A percentile compares a stretch with the other conserved stretches of the same genome.
phyloP scores from a whole-genome alignment of 805 yeast genomes.

The Sungouiozyma ichnusensis region DNA sequence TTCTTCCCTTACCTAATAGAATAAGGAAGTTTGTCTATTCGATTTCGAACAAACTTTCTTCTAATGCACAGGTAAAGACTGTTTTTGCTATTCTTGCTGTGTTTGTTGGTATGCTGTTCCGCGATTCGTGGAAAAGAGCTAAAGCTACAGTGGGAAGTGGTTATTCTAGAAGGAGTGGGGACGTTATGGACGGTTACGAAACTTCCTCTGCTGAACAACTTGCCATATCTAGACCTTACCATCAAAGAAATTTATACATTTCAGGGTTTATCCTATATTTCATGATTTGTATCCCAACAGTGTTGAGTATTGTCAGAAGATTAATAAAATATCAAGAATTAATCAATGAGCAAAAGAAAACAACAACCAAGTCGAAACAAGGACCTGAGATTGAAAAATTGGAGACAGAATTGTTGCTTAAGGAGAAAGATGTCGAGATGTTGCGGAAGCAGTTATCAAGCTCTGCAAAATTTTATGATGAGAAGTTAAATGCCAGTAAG shows the following conservation, averaged over 20 bases:
- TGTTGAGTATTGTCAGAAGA: conserved; percentile 41
- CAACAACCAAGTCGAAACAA: conserved; percentile 8
- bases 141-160: conserved; percentile 23
- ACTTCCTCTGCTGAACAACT: conserved; percentile 38
- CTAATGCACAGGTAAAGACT: conserved; percentile 35
- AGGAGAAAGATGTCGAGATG: conserved; percentile 36
- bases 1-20: conserved; percentile 45
- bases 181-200: conserved; percentile 4
- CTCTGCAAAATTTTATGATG: conserved; percentile 40
- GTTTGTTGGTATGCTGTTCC: conserved; percentile 40
- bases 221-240: conserved; percentile 45
- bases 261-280: conserved; percentile 54
- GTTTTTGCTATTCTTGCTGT: conserved; percentile 33
- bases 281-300: conserved; percentile 43
- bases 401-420: conserved; percentile 29
- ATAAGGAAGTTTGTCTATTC: conserved; percentile 36
- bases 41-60: conserved; percentile 28
- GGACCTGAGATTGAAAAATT: conserved; percentile 28
- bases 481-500: conserved; percentile 8
- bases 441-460: conserved; percentile 43
- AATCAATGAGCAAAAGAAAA: conserved; percentile 10
- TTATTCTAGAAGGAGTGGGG: conserved; percentile 4
- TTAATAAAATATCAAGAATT: conserved; percentile 38
- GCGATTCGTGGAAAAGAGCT: conserved; percentile 43
- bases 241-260: conserved; percentile 53